Evolutionary conservation across 495 filamentous ascomycete genomes (phyloP).

Genomic region (Immersiella caudata): DNA sequence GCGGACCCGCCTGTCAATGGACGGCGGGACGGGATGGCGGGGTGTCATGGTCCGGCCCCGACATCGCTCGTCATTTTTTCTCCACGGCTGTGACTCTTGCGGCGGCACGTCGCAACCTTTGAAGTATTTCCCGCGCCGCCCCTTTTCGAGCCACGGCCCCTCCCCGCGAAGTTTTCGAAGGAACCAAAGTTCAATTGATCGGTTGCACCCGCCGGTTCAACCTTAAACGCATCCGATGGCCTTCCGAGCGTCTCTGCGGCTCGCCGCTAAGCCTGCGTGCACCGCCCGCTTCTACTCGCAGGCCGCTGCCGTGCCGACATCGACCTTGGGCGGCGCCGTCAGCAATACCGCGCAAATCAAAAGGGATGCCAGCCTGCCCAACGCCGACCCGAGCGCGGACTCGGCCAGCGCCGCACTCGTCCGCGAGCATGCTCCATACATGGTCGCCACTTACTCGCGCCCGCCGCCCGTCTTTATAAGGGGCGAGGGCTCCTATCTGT

Average conservation of each 20-base stretch:
- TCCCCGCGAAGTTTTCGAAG: not conserved
- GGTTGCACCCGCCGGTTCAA: not conserved
- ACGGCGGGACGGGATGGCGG: slow-evolving; percentile 1
- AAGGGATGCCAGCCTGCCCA: slow-evolving; percentile 67
- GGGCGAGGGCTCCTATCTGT: slow-evolving; percentile 83
- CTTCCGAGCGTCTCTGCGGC: slow-evolving; percentile 34
- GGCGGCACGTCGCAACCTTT: not conserved
- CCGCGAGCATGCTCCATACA: slow-evolving; percentile 72
- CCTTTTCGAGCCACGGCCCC: not conserved
- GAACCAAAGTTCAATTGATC: not conserved
- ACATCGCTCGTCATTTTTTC: slow-evolving; percentile 22
- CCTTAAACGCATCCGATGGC: slow-evolving; percentile 26
- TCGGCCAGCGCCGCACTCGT: slow-evolving; percentile 76
- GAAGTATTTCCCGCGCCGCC: not conserved
- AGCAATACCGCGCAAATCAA: slow-evolving; percentile 37
- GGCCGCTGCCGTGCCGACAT: slow-evolving; percentile 32
- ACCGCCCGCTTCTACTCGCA: slow-evolving; percentile 37
- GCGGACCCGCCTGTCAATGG: too few species aligned
- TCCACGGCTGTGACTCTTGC: slow-evolving; percentile 6
- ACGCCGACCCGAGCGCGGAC: slow-evolving; percentile 76
- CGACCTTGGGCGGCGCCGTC: slow-evolving; percentile 24
- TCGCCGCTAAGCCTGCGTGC: slow-evolving; percentile 30
- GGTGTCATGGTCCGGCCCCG: slow-evolving; percentile 2
- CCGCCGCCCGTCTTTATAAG: slow-evolving; percentile 88
- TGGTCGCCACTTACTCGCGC: slow-evolving; percentile 93